These are phyloP conservation scores for Myotisia sp. DNA, from an alignment of 2,329 filamentous ascomycete species.

Conservation along the genomic window DNA sequence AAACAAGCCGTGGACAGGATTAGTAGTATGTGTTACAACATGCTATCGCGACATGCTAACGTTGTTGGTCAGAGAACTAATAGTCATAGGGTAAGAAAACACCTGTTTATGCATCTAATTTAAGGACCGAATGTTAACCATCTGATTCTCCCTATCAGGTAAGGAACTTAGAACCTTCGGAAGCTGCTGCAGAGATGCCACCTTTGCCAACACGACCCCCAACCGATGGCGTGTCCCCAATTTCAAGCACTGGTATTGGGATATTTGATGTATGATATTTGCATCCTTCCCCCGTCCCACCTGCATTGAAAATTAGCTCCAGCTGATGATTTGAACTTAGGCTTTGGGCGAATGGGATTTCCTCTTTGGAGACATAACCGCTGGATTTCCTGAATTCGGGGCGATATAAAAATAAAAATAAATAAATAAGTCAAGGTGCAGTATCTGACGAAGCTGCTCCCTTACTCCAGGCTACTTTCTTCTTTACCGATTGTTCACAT, in stretches of 20 bases:
- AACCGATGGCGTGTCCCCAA: neutral
- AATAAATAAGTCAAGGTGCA: no score
- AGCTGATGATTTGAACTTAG: conserved; percentile 4
- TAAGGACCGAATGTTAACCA: no score
- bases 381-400: conserved; percentile 1
- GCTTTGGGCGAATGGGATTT: conserved; percentile 11
- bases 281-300: neutral
- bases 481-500: no score
- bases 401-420: conserved; percentile 4
- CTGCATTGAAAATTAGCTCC: neutral
- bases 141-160: neutral
- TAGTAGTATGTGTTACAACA: conserved; percentile 22
- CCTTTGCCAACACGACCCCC: conserved; percentile 1
- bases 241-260: conserved; percentile 5
- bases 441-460: no score
- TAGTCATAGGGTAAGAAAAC: neutral
- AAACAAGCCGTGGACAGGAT: conserved; percentile 24
- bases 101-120: no score
- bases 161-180: neutral
- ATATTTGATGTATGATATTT: conserved; percentile 1
- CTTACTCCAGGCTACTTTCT: no score
- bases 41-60: conserved; percentile 21
- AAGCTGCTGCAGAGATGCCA: neutral
- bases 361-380: conserved; percentile 9
- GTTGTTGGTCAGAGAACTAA: neutral